phyloP scores from a whole-genome alignment of 345 rosid genomes.

The Eucalyptus tenuipes region DNA sequence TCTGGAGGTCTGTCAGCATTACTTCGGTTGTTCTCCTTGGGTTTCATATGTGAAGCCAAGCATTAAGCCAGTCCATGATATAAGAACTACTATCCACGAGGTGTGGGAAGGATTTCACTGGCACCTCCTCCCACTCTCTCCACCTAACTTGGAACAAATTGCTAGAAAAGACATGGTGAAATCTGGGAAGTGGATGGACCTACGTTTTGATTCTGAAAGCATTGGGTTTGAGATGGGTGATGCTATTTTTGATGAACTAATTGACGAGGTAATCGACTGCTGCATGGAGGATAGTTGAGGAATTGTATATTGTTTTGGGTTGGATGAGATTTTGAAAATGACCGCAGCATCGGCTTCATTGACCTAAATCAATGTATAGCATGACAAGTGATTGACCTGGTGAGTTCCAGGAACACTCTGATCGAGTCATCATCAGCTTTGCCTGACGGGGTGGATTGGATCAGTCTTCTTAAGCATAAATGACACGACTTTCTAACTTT shows the following conservation, averaged over 20 bases:
- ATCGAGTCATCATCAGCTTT: not conserved
- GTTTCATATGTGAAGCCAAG: constrained; percentile 35
- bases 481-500: not conserved
- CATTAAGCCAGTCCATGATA: constrained; percentile 27
- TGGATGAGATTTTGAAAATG: not conserved
- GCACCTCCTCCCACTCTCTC: constrained; percentile 55
- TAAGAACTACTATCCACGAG: constrained; percentile 29
- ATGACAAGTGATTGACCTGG: not conserved
- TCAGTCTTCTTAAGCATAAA: not conserved
- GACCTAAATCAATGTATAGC: not conserved
- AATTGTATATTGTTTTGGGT: not conserved
- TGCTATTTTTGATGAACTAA: constrained; percentile 49
- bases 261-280: constrained; percentile 43
- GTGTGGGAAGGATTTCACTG: constrained; percentile 66
- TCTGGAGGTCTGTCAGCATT: constrained; percentile 34
- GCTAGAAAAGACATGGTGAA: constrained; percentile 65
- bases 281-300: constrained; percentile 1
- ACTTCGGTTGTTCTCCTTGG: constrained; percentile 51
- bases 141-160: constrained; percentile 75
- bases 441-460: not conserved
- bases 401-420: not conserved
- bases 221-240: constrained; percentile 48
- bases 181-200: constrained; percentile 63
- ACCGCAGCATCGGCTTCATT: not conserved
- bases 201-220: constrained; percentile 28